Percentiles rank a stretch among this genome's conserved stretches.
Evolutionary conservation across 2,329 filamentous ascomycete genomes (phyloP).

Genomic region (Escovopsis sp.): DNA sequence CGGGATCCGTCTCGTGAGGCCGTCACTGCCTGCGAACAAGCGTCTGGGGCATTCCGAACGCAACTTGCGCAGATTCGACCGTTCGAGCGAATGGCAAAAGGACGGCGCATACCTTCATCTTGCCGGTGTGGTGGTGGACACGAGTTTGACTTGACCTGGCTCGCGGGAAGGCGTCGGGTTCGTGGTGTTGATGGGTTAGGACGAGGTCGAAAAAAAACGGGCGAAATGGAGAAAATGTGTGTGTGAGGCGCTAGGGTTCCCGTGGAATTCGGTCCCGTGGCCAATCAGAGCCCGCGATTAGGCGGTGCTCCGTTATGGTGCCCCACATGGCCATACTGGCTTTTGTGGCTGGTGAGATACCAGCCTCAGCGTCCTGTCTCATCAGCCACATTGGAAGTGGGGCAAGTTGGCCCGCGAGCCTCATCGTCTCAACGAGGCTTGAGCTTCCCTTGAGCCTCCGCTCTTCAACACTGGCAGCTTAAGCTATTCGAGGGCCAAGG

Average conservation of each 20-base stretch:
- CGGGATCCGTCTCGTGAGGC: not conserved
- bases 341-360: not conserved
- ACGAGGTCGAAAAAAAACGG: slow-evolving; percentile 22
- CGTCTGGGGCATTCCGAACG: too few relatives aligned
- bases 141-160: slow-evolving; percentile 30
- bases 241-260: slow-evolving; percentile 26
- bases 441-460: too few relatives aligned
- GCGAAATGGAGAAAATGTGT: slow-evolving; percentile 23
- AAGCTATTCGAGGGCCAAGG: too few relatives aligned
- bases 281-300: slow-evolving; percentile 18
- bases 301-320: slow-evolving; percentile 4
- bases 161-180: slow-evolving; percentile 17
- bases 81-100: not conserved
- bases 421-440: too few relatives aligned
- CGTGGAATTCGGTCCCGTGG: slow-evolving; percentile 6
- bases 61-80: too few relatives aligned
- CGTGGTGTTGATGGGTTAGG: slow-evolving; percentile 17
- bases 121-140: slow-evolving; percentile 29
- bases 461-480: too few relatives aligned
- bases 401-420: too few relatives aligned
- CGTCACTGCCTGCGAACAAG: not conserved
- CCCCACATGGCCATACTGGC: too few relatives aligned
- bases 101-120: slow-evolving; percentile 29
- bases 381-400: too few relatives aligned
- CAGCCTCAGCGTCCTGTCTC: not conserved